Evolutionary conservation across 768 basidiomycete species (phyloP), one percentile per base, ranked within the genome.

Genomic region (Mrakia frigida): DNA sequence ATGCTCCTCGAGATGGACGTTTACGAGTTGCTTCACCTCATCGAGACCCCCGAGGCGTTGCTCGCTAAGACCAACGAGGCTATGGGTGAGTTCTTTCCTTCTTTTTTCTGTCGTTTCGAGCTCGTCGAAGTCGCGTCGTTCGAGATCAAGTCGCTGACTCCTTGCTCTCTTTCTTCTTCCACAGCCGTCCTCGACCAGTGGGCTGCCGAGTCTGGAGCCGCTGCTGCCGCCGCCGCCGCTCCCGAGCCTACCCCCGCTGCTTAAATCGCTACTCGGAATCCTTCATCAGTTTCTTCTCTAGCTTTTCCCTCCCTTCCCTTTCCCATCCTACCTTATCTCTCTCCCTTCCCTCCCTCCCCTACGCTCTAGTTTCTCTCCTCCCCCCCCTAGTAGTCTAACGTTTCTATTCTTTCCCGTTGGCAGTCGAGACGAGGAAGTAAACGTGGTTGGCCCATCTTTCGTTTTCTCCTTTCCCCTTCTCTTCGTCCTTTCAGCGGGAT

Each of bases 1-100:
- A 98, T 98, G 95, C 87, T 98, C 82, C 89, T 98, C 79, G 95
- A 99, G 89, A 98, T 99, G 96, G 95, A 98, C 84, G 70, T 77
- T 61, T 60, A 56, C 70, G 97, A 98, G 85, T 87, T 99, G 70
- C 85, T 98, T 39, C 90, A 92, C 85, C 88, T 99, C 70, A 85
- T 98, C 80, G 94, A 96, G 78, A 85, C 89, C 74, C 85, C 86
- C 31, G 92, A 93, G 14, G 89, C 94, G 60, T 89, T 99, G 87
- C 88, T 88, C 81, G 85, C 87, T 84, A 99, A 99, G 88, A 91
- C 97, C 79, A 89, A 88, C 77, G 96, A 98, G 86, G 96, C 96
- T 43, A 87, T 98, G 78, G 83, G 67, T 69, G 37, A 65, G 63
- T 65, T 11, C 13, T 67, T 23, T 65, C n/a, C 13, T 67, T 23